Base-by-base conservation (phyloP, 768 basidiomycete genomes). In the Boletus tylopilopsis region DNA sequence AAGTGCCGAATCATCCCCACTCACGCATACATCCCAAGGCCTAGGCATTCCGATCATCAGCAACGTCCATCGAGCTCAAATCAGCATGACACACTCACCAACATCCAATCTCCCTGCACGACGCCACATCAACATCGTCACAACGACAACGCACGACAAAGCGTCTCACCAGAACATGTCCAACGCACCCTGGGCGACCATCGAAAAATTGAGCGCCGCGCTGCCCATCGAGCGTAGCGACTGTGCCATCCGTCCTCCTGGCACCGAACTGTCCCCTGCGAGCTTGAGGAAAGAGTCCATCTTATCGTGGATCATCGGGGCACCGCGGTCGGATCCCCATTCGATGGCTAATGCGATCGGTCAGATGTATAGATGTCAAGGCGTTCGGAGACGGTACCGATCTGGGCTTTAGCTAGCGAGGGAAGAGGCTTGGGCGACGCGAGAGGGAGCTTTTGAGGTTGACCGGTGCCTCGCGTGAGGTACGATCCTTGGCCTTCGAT, bases 141-240 rank as follows among this genome's bases (percentile, higher is more conserved):
- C 6, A n/a, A 42, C 12, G 22, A 12, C 7, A 15, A 42, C 2
- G 29, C 21, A 2, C 8, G 34, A 41, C 30, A 9, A 19, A 10
- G 22, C 44, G 23, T 66, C 78, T 53, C 55, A 89, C 92, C 91
- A 94, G 59, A 92, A 95, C 52, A 94, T 63, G 60, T 96, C 94
- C 43, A 94, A 64, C 13, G 84, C 84, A 23, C 95, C 95, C 64
- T 91, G 85, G 4, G 95, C 94, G 8, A 95, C 91, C 68, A 89
- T 74, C 4, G 81, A 79, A 59, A 80, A 90, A 66, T 93, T 92
- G 47, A 92, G 69, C 6, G 91, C 90, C 1, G 87, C 89, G 58
- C 87, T 90, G 6, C 94, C 92, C 57, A 93, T 64, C 12, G 87
- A 86, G 40, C 94, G 76, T 22, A 95, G 71, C 9, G 87, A 84